A percentile compares a stretch with the other conserved stretches of the same genome.
These are phyloP conservation scores for Solanum virginianum DNA, from an alignment of 257 asterid genomes.

Conservation along the genomic window DNA sequence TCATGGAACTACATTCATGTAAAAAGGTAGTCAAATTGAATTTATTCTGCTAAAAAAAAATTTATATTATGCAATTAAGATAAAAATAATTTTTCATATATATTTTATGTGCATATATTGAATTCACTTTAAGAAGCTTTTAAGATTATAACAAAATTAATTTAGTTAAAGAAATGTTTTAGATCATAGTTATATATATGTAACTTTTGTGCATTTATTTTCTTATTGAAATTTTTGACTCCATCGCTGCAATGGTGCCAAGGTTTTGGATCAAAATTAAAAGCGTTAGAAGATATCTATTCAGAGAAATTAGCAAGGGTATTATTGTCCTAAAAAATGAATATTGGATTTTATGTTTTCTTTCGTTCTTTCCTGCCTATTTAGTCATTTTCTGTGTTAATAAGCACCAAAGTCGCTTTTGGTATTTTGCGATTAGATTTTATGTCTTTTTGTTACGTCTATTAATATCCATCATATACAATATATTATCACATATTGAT, in stretches of 20 bases:
- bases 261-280: not conserved
- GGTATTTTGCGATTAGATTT: constrained; percentile 25
- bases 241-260: not conserved
- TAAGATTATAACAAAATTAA: not conserved
- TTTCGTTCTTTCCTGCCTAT: not conserved
- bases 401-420: constrained; percentile 10
- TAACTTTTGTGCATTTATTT: not conserved
- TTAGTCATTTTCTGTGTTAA: constrained; percentile 11
- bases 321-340: not conserved
- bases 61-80: not conserved
- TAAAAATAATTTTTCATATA: not conserved
- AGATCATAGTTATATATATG: not conserved
- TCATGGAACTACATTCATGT: not conserved
- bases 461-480: constrained; percentile 5
- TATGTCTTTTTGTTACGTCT: constrained; percentile 17
- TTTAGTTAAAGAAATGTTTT: not conserved
- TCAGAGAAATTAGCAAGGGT: not conserved
- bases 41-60: not conserved
- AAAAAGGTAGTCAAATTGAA: not conserved
- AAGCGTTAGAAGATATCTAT: not conserved
- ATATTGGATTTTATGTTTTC: not conserved
- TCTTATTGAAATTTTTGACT: not conserved
- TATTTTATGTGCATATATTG: not conserved
- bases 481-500: not conserved
- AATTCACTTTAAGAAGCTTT: not conserved